phyloP scores from a whole-genome alignment of 2,329 filamentous ascomycete genomes.

The Byssoonygena ceratinophila region DNA sequence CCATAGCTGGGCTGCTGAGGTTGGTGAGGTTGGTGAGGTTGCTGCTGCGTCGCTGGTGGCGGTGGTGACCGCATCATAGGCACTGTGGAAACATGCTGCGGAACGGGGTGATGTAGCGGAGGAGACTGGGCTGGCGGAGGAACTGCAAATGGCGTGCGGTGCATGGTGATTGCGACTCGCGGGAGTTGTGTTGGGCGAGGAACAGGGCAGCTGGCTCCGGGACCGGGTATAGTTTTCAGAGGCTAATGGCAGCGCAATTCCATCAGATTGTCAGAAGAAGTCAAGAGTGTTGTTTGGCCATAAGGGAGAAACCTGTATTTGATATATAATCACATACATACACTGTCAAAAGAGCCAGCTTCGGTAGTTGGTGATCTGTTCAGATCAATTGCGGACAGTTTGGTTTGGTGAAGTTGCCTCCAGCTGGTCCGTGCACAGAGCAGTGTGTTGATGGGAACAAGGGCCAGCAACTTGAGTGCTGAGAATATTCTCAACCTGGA shows the following conservation, averaged over 20 bases:
- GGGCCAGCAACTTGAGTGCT: too few relatives aligned
- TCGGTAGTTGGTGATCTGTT: neutral
- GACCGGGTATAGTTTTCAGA: neutral
- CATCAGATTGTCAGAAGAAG: neutral
- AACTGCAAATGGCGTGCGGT: conserved; percentile 64
- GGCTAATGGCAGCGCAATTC: neutral
- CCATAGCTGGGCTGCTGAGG: conserved; percentile 46
- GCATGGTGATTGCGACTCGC: conserved; percentile 53
- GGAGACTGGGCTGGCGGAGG: conserved; percentile 68
- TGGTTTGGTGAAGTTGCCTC: neutral
- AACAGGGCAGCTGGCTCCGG: neutral
- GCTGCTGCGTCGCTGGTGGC: conserved; percentile 62
- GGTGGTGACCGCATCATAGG: conserved; percentile 93
- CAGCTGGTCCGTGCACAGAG: conserved; percentile 5
- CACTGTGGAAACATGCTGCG: conserved; percentile 95
- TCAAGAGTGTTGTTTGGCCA: neutral
- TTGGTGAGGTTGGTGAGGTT: too few relatives aligned
- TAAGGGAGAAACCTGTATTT: neutral
- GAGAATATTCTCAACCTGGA: too few relatives aligned
- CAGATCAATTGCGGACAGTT: neutral
- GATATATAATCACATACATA: neutral
- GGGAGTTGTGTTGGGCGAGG: neutral
- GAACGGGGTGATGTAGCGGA: conserved; percentile 90
- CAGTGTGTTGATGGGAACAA: neutral
- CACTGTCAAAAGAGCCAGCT: neutral